Evolutionary conservation across 768 basidiomycete genomes (phyloP).

Genomic region (Boletus eberwhitei): DNA sequence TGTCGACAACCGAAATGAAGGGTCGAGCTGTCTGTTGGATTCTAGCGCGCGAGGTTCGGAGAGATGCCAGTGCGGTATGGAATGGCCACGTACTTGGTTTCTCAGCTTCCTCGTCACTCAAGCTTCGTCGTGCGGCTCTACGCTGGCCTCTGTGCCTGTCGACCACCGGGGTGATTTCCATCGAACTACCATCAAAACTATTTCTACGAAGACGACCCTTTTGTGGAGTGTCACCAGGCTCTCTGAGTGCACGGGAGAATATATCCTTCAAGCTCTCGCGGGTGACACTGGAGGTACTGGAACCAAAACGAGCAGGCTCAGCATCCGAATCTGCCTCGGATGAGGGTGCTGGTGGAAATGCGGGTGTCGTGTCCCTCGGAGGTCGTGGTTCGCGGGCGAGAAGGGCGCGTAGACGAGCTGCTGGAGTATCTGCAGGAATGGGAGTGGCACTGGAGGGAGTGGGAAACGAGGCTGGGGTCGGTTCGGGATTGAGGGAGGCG

Average conservation of each 20-base stretch:
- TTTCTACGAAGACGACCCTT: conserved; percentile 51
- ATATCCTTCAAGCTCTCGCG: conserved; percentile 61
- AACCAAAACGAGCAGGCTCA: conserved; percentile 18
- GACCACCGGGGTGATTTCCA: conserved; percentile 50
- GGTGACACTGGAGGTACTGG: conserved; percentile 43
- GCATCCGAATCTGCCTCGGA: conserved; percentile 28
- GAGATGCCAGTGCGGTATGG: conserved; percentile 8
- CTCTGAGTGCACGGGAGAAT: conserved; percentile 63
- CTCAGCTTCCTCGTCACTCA: conserved; percentile 69
- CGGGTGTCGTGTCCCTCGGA: conserved; percentile 28
- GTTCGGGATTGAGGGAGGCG: conserved; percentile 7
- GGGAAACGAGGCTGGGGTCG: background rate
- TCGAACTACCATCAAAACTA: conserved; percentile 59
- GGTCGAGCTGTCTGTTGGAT: conserved; percentile 26
- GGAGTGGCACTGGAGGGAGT: conserved; percentile 5
- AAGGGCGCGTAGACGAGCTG: conserved; percentile 61
- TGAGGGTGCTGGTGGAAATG: conserved; percentile 19
- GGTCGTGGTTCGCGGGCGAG: conserved; percentile 48
- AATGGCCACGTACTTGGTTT: conserved; percentile 44
- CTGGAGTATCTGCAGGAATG: conserved; percentile 43
- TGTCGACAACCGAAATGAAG: conserved; percentile 42
- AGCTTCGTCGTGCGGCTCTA: conserved; percentile 53
- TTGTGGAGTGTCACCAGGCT: conserved; percentile 62
- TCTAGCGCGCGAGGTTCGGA: conserved; percentile 15
- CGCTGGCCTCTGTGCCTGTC: conserved; percentile 39